Evolutionary conservation across 208 protist species (phyloP), one percentile per base, ranked within the genome.

Genomic region (Trypanosoma lewisi): DNA sequence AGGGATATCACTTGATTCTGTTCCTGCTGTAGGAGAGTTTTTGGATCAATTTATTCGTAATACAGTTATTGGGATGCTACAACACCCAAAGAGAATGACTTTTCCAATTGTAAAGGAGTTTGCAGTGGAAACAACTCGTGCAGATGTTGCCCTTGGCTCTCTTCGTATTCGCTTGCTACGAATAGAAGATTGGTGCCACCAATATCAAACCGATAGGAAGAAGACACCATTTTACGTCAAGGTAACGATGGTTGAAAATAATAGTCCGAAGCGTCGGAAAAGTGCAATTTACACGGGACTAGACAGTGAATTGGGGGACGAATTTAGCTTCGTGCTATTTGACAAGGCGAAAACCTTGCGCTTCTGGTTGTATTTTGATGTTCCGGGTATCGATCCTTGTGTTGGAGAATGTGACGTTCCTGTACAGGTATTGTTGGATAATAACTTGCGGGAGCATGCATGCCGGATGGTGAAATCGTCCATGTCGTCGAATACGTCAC

Each of bases 351-450:
- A 60, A 30, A 73, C 51, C 17, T 61, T 91, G 49, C 78, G 74
- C 28, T 65, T 91, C 23, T 91, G 78, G 80, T 54, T 87, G 36
- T 87, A 83, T 70, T 88, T 87, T 63, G 85, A 91, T 56, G 81
- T 88, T 2, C 71, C 76, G 19, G 81, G 81, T 27, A 68, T 62
- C 14, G 81, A 91, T 67, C 39, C 80, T 8, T 74, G 67, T 50
- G 77, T 91, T 34, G 85, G 85, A 17, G 48, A 73, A 57, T 77
- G 71, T 59, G 75, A 80, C 42, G 50, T 88, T 47, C 50, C 81
- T 42, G 73, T 73, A 2, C 63, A 80, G 57, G 55, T 65, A 33
- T 61, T 91, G 0, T 70, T 91, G 44, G 62, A 79, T 2, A 62
- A 39, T 17, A 67, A 77, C 17, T n/a, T 57, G 16, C 51, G 66